phyloP scores from a whole-genome alignment of 306 rosid species.

The Citrullus colocynthis region DNA sequence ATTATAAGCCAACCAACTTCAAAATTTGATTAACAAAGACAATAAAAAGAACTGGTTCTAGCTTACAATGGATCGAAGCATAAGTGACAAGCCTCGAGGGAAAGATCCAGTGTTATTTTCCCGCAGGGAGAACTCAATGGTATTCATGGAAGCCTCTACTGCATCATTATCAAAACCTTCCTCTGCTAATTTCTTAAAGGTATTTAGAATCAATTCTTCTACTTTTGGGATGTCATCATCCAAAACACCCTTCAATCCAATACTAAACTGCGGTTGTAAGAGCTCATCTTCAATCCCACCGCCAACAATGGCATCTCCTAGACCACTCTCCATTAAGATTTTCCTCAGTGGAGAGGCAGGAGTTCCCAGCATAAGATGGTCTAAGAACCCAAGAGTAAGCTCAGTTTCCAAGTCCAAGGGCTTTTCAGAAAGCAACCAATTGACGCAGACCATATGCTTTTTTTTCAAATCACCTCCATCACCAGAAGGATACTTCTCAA shows the following conservation, averaged over 20 bases:
- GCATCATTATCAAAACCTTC: slow-evolving; percentile 86
- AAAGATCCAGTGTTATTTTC: slow-evolving; percentile 98
- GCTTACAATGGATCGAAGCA: slow-evolving; percentile 93
- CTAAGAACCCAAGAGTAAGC: slow-evolving; percentile 71
- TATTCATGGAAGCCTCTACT: slow-evolving; percentile 98
- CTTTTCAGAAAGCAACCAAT: slow-evolving; percentile 90
- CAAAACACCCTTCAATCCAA: slow-evolving; percentile 82
- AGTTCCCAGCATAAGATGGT: slow-evolving; percentile 96
- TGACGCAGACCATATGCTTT: slow-evolving; percentile 82
- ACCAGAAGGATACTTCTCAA: slow-evolving; percentile 86
- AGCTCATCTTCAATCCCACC: slow-evolving; percentile 98
- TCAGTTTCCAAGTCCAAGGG: slow-evolving; percentile 80
- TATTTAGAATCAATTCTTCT: slow-evolving; percentile 55
- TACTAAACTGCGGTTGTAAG: slow-evolving; percentile 90
- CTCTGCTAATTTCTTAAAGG: slow-evolving; percentile 59
- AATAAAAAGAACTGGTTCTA: slow-evolving; percentile 5
- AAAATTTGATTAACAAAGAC: neutral
- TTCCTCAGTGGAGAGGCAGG: slow-evolving; percentile 97
- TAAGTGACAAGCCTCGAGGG: slow-evolving; percentile 93
- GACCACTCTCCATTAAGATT: slow-evolving; percentile 82
- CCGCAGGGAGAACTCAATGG: slow-evolving; percentile 93
- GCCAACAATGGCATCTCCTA: slow-evolving; percentile 97
- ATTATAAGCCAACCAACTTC: neutral
- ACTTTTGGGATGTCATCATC: slow-evolving; percentile 71
- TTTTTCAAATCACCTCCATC: slow-evolving; percentile 74